phyloP scores from a whole-genome alignment of 1,284 basidiomycete species.

The Porodaedalea pini region DNA sequence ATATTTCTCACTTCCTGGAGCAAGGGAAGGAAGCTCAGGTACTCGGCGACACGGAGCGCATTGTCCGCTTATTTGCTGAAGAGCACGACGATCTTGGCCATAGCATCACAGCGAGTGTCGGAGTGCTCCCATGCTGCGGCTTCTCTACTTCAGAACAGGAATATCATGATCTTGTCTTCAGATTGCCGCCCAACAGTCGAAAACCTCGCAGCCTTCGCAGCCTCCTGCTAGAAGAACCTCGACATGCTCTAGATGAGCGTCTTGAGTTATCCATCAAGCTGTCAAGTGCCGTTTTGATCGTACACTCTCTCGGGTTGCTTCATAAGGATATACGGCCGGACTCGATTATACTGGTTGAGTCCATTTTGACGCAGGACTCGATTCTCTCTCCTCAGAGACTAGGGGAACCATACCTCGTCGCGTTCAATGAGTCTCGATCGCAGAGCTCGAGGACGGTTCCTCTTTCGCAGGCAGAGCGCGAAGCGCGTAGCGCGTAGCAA shows the following conservation, averaged over 20 bases:
- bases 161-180: constrained; percentile 1
- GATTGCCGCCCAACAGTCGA: too few relatives aligned
- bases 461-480: background rate
- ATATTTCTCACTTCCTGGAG: background rate
- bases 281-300: background rate
- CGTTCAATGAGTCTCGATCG: background rate
- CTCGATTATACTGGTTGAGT: too few relatives aligned
- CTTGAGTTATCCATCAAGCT: background rate
- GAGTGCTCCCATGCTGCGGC: background rate
- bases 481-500: background rate
- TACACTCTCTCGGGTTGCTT: background rate
- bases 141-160: background rate
- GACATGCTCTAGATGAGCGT: background rate
- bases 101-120: background rate
- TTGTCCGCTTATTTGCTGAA: background rate
- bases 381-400: too few relatives aligned
- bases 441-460: background rate
- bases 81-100: background rate
- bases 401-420: too few relatives aligned
- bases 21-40: background rate
- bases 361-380: too few relatives aligned
- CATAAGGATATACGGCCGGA: constrained; percentile 4
- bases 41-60: background rate
- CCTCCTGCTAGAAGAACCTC: too few relatives aligned
- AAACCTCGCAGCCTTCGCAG: too few relatives aligned